Evolutionary conservation across 306 rosid genomes (phyloP).

Genomic region (Dicorynia guianensis): DNA sequence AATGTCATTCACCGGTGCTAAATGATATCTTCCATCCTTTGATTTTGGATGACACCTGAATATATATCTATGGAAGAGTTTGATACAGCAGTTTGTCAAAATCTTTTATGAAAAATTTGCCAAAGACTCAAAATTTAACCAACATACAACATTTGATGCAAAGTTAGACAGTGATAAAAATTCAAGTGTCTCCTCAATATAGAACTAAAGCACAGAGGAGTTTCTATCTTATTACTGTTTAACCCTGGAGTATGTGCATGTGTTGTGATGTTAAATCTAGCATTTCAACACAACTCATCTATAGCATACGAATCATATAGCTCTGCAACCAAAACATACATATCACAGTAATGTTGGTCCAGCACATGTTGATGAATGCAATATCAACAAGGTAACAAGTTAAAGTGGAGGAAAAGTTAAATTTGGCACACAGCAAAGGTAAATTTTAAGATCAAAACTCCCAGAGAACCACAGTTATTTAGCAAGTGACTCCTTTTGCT

Average conservation of each 20-base stretch:
- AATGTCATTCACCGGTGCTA: slow-evolving; percentile 81
- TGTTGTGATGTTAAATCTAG: too few species aligned
- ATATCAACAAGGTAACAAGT: slow-evolving; percentile 1
- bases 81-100: slow-evolving; percentile 39
- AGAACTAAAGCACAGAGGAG: too few species aligned
- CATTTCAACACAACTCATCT: too few species aligned
- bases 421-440: neutral
- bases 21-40: slow-evolving; percentile 61
- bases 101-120: slow-evolving; percentile 31
- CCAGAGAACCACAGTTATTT: slow-evolving; percentile 13
- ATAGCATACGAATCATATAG: neutral
- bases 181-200: too few species aligned
- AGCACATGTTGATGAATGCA: neutral
- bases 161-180: neutral
- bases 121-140: neutral
- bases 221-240: too few species aligned
- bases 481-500: slow-evolving; percentile 16
- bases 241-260: too few species aligned
- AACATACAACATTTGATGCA: slow-evolving; percentile 2
- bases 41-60: slow-evolving; percentile 91
- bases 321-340: neutral
- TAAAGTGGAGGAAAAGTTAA: slow-evolving; percentile 11
- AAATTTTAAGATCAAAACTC: slow-evolving; percentile 15
- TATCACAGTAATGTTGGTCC: slow-evolving; percentile 5
- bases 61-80: slow-evolving; percentile 61